Conservation (phyloP, 1,284 basidiomycete species). For the Boletus austroedulis region DNA sequence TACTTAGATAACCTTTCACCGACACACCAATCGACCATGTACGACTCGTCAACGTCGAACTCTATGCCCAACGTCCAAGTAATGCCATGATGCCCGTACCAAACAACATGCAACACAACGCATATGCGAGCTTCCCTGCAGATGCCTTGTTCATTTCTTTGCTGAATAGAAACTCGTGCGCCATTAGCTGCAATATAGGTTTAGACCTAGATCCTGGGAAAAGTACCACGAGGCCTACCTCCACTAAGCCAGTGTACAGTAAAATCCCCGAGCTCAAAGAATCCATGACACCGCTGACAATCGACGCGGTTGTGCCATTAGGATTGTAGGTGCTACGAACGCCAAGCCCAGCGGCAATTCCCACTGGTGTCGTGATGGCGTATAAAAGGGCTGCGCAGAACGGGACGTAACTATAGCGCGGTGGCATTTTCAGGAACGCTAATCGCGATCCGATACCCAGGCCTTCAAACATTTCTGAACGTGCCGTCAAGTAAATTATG, state of each 20-base stretch:
- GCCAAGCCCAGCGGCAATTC: constrained; percentile 83
- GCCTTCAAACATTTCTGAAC: constrained; percentile 80
- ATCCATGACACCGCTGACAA: constrained; percentile 84
- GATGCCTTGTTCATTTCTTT: constrained; percentile 74
- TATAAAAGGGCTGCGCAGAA: constrained; percentile 66
- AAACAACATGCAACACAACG: constrained; percentile 69
- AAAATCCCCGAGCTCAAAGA: constrained; percentile 86
- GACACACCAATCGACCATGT: not conserved
- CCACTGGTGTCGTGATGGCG: constrained; percentile 78
- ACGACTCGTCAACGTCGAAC: not conserved
- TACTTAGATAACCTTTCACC: not conserved
- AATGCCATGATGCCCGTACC: constrained; percentile 84
- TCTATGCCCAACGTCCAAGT: constrained; percentile 81
- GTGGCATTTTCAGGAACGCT: constrained; percentile 68
- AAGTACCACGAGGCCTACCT: constrained; percentile 46
- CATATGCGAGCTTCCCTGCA: constrained; percentile 62
- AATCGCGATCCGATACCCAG: constrained; percentile 86
- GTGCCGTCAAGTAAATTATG: constrained; percentile 1
- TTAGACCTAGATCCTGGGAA: not conserved
- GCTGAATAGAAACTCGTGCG: constrained; percentile 91
- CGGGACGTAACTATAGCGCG: constrained; percentile 59
- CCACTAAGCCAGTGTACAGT: constrained; percentile 88
- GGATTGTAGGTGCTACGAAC: constrained; percentile 83
- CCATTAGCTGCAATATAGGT: constrained; percentile 58
- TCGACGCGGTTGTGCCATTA: constrained; percentile 65